Evolutionary conservation across 768 basidiomycete genomes (phyloP).

Genomic region (Scleroderma citrinum): DNA sequence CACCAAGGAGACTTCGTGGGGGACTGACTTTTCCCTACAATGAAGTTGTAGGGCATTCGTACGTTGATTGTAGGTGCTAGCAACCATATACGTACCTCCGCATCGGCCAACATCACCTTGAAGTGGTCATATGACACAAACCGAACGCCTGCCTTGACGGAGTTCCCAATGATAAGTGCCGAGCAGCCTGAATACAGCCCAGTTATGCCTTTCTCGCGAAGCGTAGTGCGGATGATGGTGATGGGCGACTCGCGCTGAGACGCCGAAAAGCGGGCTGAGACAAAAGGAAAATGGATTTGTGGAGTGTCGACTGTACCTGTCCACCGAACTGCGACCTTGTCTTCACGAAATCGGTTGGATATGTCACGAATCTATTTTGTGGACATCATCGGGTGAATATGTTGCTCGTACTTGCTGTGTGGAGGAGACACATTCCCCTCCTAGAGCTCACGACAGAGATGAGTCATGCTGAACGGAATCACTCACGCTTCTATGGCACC

Average conservation of each 20-base stretch:
- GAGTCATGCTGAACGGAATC: background rate
- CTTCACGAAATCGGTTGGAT: conserved; percentile 90
- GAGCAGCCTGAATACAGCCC: conserved; percentile 94
- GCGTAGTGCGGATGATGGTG: conserved; percentile 66
- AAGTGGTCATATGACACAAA: conserved; percentile 94
- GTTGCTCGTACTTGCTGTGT: background rate
- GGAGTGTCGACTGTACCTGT: conserved; percentile 36
- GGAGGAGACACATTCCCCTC: background rate
- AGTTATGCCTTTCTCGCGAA: conserved; percentile 64
- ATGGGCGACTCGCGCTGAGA: conserved; percentile 62
- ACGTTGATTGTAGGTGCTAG: background rate
- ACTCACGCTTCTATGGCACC: conserved; percentile 91
- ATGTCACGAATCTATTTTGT: conserved; percentile 68
- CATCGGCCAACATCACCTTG: conserved; percentile 76
- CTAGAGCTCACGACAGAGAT: no score
- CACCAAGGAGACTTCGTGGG: conserved; percentile 77
- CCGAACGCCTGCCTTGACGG: conserved; percentile 90
- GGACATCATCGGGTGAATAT: conserved; percentile 30
- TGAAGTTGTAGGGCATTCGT: background rate
- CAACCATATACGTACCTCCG: conserved; percentile 49
- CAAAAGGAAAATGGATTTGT: background rate
- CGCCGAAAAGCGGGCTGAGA: background rate
- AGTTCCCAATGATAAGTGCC: conserved; percentile 87
- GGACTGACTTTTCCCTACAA: conserved; percentile 85
- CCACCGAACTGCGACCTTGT: conserved; percentile 90